Evolutionary conservation across 345 rosid genomes (phyloP).

Genomic region (Microthlaspi erraticum): DNA sequence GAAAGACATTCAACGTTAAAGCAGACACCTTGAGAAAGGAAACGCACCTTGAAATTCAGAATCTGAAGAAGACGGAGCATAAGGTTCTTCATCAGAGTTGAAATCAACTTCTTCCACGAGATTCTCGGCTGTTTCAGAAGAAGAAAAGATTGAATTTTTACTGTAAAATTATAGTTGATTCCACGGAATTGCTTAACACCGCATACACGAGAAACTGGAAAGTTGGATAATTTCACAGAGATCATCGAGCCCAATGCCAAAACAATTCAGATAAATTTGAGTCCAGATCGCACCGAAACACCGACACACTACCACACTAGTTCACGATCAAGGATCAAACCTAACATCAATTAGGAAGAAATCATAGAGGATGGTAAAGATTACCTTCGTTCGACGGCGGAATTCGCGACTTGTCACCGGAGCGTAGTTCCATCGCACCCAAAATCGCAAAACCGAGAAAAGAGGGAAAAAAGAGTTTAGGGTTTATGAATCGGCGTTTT

Average conservation of each 20-base stretch:
- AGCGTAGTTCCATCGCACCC: constrained; percentile 36
- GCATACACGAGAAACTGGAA: no score
- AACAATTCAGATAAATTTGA: not conserved
- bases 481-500: constrained; percentile 25
- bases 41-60: constrained; percentile 30
- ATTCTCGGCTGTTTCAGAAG: constrained; percentile 16
- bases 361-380: constrained; percentile 2
- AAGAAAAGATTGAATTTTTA: not conserved
- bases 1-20: not conserved
- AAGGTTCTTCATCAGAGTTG: constrained; percentile 16
- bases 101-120: constrained; percentile 16
- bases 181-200: no score
- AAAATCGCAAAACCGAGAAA: not conserved
- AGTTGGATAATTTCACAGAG: not conserved
- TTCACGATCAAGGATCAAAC: not conserved
- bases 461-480: constrained; percentile 1
- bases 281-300: constrained; percentile 23
- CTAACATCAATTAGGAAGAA: not conserved
- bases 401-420: constrained; percentile 17
- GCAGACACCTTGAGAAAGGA: not conserved
- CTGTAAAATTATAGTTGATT: no score
- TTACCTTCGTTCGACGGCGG: constrained; percentile 35
- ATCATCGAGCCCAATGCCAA: not conserved
- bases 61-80: constrained; percentile 20
- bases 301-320: not conserved